Percentiles rank a stretch among this genome's conserved stretches.
These are phyloP conservation scores for Corymbia calophylla DNA, from an alignment of 441 rosid genomes.

Conservation along the genomic window DNA sequence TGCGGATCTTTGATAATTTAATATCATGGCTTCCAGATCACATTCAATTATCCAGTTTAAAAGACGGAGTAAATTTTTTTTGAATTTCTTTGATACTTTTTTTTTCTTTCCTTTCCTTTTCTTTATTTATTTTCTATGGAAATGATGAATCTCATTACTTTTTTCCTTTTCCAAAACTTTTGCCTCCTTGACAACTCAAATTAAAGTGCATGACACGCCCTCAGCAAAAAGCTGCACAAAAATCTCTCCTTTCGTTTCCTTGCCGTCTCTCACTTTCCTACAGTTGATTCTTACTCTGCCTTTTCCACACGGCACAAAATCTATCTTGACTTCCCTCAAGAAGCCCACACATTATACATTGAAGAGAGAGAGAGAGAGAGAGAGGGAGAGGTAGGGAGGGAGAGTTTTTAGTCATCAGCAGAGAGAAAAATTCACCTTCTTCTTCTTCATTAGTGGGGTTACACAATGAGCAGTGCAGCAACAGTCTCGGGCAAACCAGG, in stretches of 20 bases:
- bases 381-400: neutral
- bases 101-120: neutral
- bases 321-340: constrained; percentile 8
- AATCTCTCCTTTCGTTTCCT: neutral
- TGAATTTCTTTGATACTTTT: neutral
- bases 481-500: constrained; percentile 8
- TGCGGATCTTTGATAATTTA: neutral
- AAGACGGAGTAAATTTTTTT: neutral
- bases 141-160: neutral
- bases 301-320: neutral
- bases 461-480: constrained; percentile 15
- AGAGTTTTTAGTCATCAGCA: neutral
- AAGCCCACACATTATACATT: neutral
- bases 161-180: neutral
- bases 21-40: neutral
- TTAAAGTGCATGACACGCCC: constrained; percentile 34
- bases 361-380: neutral
- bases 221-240: neutral
- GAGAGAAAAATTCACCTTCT: neutral
- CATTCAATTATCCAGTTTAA: neutral
- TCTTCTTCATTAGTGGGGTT: neutral
- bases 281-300: neutral
- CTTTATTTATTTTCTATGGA: neutral
- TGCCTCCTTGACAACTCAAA: constrained; percentile 70
- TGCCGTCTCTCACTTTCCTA: neutral